These are phyloP conservation scores for Thalassiosira livingstoniorum DNA, from an alignment of 352 stramenopile species.

Conservation along the genomic window DNA sequence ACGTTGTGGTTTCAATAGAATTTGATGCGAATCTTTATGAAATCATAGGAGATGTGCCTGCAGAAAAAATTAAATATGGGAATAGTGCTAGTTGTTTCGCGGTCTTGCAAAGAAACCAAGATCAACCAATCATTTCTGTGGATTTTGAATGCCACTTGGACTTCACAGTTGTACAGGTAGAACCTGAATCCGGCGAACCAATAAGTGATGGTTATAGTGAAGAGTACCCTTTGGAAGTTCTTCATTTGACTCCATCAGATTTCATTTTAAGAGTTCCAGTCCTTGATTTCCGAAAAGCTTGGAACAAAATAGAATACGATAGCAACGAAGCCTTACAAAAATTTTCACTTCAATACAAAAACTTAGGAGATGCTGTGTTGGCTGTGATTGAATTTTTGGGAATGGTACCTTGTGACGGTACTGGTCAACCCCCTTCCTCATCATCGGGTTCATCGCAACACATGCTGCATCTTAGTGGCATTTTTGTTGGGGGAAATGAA, in stretches of 20 bases:
- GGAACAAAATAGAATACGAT: slow-evolving; percentile 92
- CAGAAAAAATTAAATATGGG: slow-evolving; percentile 91
- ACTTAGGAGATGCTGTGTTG: slow-evolving; percentile 91
- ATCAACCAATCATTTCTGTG: slow-evolving; percentile 87
- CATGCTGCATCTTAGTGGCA: slow-evolving; percentile 94
- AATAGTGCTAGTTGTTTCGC: slow-evolving; percentile 94
- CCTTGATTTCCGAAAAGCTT: slow-evolving; percentile 94
- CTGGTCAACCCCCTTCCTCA: slow-evolving; percentile 69
- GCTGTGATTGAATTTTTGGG: slow-evolving; percentile 95
- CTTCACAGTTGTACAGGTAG: slow-evolving; percentile 95
- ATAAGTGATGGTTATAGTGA: slow-evolving; percentile 93
- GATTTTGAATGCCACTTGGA: slow-evolving; percentile 94
- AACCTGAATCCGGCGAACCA: slow-evolving; percentile 92
- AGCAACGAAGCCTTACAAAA: slow-evolving; percentile 95
- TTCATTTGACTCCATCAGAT: slow-evolving; percentile 93
- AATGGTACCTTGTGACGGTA: slow-evolving; percentile 96
- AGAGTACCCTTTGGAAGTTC: slow-evolving; percentile 98
- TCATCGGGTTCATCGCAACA: slow-evolving; percentile 88
- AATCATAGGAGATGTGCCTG: slow-evolving; percentile 90
- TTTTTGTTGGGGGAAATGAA: slow-evolving; percentile 94
- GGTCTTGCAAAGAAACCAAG: slow-evolving; percentile 89
- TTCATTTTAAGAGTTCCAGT: slow-evolving; percentile 96
- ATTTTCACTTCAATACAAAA: slow-evolving; percentile 95
- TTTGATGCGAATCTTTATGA: slow-evolving; percentile 93
- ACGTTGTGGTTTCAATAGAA: slow-evolving; percentile 91